phyloP scores from a whole-genome alignment of 1,284 basidiomycete genomes.

The Porphyrellus sp. region DNA sequence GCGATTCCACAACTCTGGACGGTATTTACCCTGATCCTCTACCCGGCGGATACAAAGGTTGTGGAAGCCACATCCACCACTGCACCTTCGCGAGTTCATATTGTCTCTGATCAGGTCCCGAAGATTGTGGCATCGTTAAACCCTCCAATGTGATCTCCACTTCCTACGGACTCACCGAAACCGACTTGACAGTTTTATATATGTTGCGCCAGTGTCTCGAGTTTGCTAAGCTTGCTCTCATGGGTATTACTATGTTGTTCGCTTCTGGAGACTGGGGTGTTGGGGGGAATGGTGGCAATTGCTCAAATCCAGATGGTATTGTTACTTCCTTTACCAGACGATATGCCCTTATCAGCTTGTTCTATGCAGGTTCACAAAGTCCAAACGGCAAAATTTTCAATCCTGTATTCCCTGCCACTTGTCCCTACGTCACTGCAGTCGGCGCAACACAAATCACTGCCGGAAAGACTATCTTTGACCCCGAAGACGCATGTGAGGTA shows the following conservation, averaged over 20 bases:
- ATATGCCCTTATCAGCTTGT: too few species aligned
- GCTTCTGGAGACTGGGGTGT: conserved; percentile 6
- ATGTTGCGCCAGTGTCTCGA: conserved; percentile 45
- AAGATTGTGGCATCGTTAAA: conserved; percentile 39
- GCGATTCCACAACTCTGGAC: conserved; percentile 41
- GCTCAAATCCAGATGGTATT: neutral
- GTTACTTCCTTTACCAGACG: too few species aligned
- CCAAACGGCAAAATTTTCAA: neutral
- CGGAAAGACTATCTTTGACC: neutral
- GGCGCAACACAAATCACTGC: neutral
- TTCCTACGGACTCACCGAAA: conserved; percentile 43
- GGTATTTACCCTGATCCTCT: conserved; percentile 42
- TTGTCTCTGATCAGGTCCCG: conserved; percentile 27
- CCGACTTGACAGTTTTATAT: conserved; percentile 40
- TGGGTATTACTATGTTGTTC: conserved; percentile 39
- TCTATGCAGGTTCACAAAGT: neutral
- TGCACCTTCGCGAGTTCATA: too few species aligned
- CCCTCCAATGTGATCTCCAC: conserved; percentile 44
- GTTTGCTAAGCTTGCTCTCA: conserved; percentile 46
- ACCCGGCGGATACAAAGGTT: neutral
- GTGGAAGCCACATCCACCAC: too few species aligned
- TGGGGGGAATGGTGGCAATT: neutral
- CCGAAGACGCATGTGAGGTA: neutral
- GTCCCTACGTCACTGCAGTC: neutral
- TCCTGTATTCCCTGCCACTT: neutral